Conservation (phyloP, 192 early-diverging fungal genomes). For the Cetraspora pellucida region DNA sequence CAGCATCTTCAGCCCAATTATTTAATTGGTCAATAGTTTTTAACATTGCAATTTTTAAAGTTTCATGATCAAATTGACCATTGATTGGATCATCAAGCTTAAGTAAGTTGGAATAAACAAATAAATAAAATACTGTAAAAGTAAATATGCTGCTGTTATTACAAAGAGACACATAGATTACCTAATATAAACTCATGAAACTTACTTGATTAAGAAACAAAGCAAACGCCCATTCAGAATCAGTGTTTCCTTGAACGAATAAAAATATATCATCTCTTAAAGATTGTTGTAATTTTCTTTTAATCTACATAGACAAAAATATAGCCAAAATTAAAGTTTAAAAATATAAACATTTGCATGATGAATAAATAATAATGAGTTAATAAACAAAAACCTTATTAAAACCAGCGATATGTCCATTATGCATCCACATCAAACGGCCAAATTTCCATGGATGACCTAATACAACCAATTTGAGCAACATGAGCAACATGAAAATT, state of each 20-base stretch:
- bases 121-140: neutral
- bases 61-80: conserved; percentile 57
- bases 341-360: no score
- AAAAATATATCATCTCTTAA: conserved; percentile 70
- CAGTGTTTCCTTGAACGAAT: conserved; percentile 75
- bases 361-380: neutral
- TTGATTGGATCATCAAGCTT: conserved; percentile 41
- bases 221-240: conserved; percentile 82
- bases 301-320: conserved; percentile 52
- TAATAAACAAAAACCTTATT: conserved; percentile 44
- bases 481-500: neutral
- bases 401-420: conserved; percentile 71
- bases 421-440: conserved; percentile 84
- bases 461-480: neutral
- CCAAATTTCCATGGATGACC: conserved; percentile 69
- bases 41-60: conserved; percentile 72
- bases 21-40: conserved; percentile 76
- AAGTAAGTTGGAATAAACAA: conserved; percentile 7
- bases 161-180: neutral
- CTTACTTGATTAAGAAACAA: conserved; percentile 71
- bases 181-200: neutral
- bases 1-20: conserved; percentile 65
- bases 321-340: neutral
- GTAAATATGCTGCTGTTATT: neutral
- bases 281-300: conserved; percentile 63